A percentile compares a stretch with the other conserved stretches of the same genome.
phyloP scores from a whole-genome alignment of 2,329 filamentous ascomycete genomes.

The Alternaria arbusti region DNA sequence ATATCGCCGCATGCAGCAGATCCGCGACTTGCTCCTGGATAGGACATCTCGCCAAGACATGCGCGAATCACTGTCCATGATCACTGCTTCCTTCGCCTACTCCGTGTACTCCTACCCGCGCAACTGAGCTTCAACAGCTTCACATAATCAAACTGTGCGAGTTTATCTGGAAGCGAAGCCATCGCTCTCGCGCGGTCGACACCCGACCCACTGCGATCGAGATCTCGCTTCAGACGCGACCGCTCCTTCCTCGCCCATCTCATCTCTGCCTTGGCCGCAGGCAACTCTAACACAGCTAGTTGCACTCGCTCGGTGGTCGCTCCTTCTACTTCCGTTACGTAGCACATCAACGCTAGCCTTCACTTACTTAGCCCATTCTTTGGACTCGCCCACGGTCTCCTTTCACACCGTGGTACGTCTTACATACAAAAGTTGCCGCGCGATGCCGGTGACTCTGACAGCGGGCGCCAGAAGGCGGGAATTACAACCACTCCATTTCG shows the following conservation, averaged over 20 bases:
- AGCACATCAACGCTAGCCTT: not conserved
- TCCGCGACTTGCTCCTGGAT: constrained; percentile 10
- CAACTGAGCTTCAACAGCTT: not conserved
- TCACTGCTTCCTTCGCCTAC: constrained; percentile 2
- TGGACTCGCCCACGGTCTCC: not conserved
- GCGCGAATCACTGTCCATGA: constrained; percentile 6
- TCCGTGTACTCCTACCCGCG: not conserved
- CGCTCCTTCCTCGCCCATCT: constrained; percentile 1
- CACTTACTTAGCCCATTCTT: not conserved
- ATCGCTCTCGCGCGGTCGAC: not conserved
- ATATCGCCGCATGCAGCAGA: not conserved
- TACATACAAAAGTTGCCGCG: not conserved
- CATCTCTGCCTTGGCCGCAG: not conserved
- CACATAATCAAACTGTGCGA: not conserved
- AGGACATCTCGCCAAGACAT: constrained; percentile 28
- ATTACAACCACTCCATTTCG: not conserved
- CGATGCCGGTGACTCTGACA: not conserved
- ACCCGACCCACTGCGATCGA: constrained; percentile 3
- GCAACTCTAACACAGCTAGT: not conserved
- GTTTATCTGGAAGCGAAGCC: constrained; percentile 1
- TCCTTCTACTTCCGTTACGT: not conserved
- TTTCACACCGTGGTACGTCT: not conserved
- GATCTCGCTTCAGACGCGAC: constrained; percentile 3
- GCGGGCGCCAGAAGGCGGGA: not conserved
- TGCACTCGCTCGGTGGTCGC: not conserved